Evolutionary conservation across 176 grass and related monocot species (phyloP).

Genomic region (Puya raimondii): DNA sequence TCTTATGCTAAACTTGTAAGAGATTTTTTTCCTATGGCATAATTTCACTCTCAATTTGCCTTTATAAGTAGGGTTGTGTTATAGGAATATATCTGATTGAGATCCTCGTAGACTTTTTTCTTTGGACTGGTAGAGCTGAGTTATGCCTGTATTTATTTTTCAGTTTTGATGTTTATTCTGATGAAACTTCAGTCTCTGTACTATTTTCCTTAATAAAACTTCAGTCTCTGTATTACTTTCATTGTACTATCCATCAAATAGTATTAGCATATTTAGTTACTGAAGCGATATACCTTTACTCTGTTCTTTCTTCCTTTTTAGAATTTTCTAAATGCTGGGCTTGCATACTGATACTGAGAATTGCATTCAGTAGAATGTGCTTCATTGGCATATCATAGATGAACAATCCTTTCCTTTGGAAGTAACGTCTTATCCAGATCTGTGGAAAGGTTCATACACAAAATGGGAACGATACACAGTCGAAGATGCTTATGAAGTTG

Average conservation of each 20-base stretch:
- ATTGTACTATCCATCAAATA: neutral
- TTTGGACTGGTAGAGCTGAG: too few relatives aligned
- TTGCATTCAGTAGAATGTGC: slow-evolving; percentile 96
- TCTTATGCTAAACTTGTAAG: slow-evolving; percentile 97
- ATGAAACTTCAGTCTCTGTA: too few relatives aligned
- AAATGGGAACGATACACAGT: slow-evolving; percentile 75
- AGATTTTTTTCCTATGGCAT: neutral
- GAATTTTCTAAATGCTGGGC: slow-evolving; percentile 7
- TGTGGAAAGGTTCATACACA: slow-evolving; percentile 84
- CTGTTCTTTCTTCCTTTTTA: slow-evolving; percentile 9
- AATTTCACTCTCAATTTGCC: neutral
- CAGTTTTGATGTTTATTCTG: neutral
- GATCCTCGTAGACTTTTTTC: too few relatives aligned
- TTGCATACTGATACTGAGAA: slow-evolving; percentile 36
- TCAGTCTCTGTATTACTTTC: neutral
- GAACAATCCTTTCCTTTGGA: slow-evolving; percentile 90
- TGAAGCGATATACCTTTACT: slow-evolving; percentile 5
- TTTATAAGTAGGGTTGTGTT: neutral
- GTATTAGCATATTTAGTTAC: neutral
- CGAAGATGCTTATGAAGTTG: slow-evolving; percentile 82
- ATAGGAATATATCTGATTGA: too few relatives aligned
- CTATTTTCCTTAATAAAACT: too few relatives aligned
- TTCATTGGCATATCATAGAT: slow-evolving; percentile 99
- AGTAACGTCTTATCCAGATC: slow-evolving; percentile 75
- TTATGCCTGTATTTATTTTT: too few relatives aligned